Base-by-base conservation (phyloP, 495 filamentous ascomycete genomes). In the Paragyromitra xinjiangensis region DNA sequence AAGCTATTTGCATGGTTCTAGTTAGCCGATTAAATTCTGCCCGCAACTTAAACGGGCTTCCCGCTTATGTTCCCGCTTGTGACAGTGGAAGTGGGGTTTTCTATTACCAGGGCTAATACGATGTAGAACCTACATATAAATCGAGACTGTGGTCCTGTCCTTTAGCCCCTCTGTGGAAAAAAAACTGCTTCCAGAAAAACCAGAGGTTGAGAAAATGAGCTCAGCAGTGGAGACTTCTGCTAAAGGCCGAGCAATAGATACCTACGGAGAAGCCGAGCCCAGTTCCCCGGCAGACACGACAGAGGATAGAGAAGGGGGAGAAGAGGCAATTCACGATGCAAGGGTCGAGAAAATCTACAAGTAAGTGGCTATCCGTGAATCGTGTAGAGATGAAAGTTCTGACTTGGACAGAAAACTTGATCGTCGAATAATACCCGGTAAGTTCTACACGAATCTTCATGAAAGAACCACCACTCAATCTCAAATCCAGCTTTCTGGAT, bases 341-440 rank as follows among this genome's bases (percentile, higher is more conserved):
- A 87, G 85, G 58, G 85, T 92, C 64, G 91, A 92, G 78, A 82
- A 80, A 69, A 87, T 92, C 62, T 93, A 93, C 84, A 85, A 84
- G 89, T 91, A 78, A 78, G 84, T 80, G 24, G 26, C 59, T 14
- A 6, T 16, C n/a, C 2, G 40, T 42, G 12, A 16, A 34, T 34
- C 4, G 34, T 19, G 29, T 22, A 1, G 56, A 19, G 51, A 53
- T 48, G 11, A n/a, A 56, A 22, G 11, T 53, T 26, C 37, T 80
- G 16, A 80, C 56, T 19, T 1, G 62, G 26, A 16, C 62, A 90
- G 88, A 71, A 97, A 95, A 83, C 86, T 97, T 69, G 94, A 97
- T 80, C 86, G 86, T 9, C 90, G 94, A 56, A 95, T 97, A 82
- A 92, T 97, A 73, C 92, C 93, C 74, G 87, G 88, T 87, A 84